Base-by-base conservation (phyloP, 352 stramenopile species). In the Thalassiosira delicatula region DNA sequence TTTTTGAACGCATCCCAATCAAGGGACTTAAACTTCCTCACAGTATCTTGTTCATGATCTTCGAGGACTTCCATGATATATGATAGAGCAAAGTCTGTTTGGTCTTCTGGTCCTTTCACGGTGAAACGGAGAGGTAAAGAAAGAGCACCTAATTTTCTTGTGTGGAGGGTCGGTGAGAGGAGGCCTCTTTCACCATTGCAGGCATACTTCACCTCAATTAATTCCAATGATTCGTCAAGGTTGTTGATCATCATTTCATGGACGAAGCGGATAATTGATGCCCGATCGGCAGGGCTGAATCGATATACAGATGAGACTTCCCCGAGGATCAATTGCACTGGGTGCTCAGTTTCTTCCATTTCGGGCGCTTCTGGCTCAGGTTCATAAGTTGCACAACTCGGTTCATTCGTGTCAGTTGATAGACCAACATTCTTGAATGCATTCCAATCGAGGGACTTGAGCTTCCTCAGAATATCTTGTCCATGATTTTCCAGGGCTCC, bases 21-120 rank as follows among this genome's bases (percentile, higher is more conserved):
- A n/a, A n/a, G n/a, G n/a, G n/a, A n/a, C n/a, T n/a, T n/a, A n/a
- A n/a, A n/a, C n/a, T n/a, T n/a, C n/a, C n/a, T n/a, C n/a, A n/a
- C n/a, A n/a, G n/a, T n/a, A n/a, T n/a, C n/a, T n/a, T n/a, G n/a
- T n/a, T n/a, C n/a, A n/a, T n/a, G n/a, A 66, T 65, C 67, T 42
- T 56, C 53, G 7, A 76, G 37, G 0, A 27, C 53, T 12, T 76
- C 30, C 3, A 68, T 33, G 57, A 76, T 73, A 27, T 62, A 62
- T 25, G 33, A 8, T 46, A 62, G 1, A 3, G 65, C 44, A 19
- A 62, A 62, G 4, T 73, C 33, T 21, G 49, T 21, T 44, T 49
- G 19, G 63, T 73, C 65, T 23, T 12, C n/a, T 12, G 51, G 51
- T 29, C 1, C 11, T 7, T 23, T 60, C 21, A 30, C 51, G 14